A percentile compares a stretch with the other conserved stretches of the same genome.
phyloP scores from a whole-genome alignment of 2,329 filamentous ascomycete species.

The Nakataea oryzae region DNA sequence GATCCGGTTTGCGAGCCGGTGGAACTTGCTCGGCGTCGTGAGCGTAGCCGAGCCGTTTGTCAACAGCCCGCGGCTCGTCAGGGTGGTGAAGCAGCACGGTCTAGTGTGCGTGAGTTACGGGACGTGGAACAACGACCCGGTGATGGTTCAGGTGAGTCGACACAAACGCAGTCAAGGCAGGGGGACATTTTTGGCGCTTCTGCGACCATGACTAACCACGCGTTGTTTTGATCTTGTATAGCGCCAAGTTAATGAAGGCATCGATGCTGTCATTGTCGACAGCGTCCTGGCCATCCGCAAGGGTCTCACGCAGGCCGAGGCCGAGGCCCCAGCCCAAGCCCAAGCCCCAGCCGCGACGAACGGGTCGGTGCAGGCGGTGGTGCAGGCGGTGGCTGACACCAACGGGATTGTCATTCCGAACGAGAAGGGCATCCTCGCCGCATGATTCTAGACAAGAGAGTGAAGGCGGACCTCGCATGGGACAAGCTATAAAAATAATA shows the following conservation, averaged over 20 bases:
- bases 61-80: conserved; percentile 77
- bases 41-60: conserved; percentile 81
- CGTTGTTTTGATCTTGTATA: conserved; percentile 20
- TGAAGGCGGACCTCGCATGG: too few relatives aligned
- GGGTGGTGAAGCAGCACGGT: conserved; percentile 87
- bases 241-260: conserved; percentile 87
- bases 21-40: conserved; percentile 91
- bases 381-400: neutral
- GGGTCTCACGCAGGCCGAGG: conserved; percentile 51
- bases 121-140: conserved; percentile 75
- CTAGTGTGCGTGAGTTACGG: conserved; percentile 94
- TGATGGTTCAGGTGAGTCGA: conserved; percentile 69
- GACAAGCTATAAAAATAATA: neutral
- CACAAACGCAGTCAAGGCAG: conserved; percentile 2
- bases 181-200: neutral
- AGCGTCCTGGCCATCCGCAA: conserved; percentile 88
- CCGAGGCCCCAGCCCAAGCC: neutral
- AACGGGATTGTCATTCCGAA: neutral
- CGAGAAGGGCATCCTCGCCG: neutral
- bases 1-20: conserved; percentile 84
- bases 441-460: neutral
- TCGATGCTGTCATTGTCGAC: conserved; percentile 96
- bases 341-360: neutral
- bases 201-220: neutral
- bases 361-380: neutral